phyloP scores from a whole-genome alignment of 2,329 filamentous ascomycete species.

The Xylariaceae sp. region DNA sequence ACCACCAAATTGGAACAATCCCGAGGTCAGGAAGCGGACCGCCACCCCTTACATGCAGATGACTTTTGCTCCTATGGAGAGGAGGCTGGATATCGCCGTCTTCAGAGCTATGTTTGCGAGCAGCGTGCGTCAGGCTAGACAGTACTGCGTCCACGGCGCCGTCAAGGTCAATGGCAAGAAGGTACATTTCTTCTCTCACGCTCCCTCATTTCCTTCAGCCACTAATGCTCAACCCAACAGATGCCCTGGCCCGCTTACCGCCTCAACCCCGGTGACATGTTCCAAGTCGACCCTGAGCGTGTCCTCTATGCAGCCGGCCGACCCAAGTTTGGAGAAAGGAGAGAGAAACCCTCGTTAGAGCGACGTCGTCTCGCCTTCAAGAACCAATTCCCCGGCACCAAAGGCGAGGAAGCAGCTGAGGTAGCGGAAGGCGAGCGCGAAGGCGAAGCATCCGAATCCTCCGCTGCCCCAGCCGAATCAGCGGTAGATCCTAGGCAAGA shows the following conservation, averaged over 20 bases:
- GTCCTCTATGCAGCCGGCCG: conserved; percentile 85
- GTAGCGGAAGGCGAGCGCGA: conserved; percentile 23
- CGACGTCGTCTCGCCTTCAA: conserved; percentile 29
- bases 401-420: conserved; percentile 18
- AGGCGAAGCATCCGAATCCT: conserved; percentile 22
- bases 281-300: conserved; percentile 85
- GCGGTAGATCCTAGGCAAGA: no score
- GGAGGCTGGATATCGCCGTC: conserved; percentile 88
- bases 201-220: conserved; percentile 3
- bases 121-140: conserved; percentile 85
- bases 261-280: conserved; percentile 96
- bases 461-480: conserved; percentile 23
- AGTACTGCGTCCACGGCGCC: conserved; percentile 88
- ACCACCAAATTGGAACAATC: conserved; percentile 14
- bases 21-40: not conserved
- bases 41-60: conserved; percentile 92
- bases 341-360: no score
- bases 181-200: conserved; percentile 45
- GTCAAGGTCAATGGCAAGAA: conserved; percentile 97
- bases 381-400: not conserved
- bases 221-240: conserved; percentile 41
- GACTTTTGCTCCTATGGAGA: conserved; percentile 87
- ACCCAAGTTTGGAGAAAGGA: no score
- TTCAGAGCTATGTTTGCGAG: conserved; percentile 93
- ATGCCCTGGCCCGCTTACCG: conserved; percentile 91